These are phyloP conservation scores for Teratosphaeriaceae sp. DNA, from an alignment of 2,329 filamentous ascomycete species.

Conservation along the genomic window DNA sequence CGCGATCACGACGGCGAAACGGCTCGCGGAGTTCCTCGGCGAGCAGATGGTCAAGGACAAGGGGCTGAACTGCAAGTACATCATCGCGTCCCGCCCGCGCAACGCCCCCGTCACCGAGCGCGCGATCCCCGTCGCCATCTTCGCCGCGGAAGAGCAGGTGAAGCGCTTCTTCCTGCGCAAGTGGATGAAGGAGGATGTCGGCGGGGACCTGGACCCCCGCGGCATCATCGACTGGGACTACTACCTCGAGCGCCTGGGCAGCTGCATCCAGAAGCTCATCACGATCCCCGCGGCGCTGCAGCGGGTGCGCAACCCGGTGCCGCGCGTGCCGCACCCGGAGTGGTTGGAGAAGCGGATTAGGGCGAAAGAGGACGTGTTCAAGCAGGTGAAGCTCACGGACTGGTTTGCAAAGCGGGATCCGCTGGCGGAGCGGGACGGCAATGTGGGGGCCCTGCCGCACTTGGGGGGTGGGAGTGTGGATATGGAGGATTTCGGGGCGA, in stretches of 20 bases:
- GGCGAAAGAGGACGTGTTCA: constrained; percentile 92
- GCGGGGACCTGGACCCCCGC: constrained; percentile 75
- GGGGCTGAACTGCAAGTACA: constrained; percentile 98
- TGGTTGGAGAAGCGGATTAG: constrained; percentile 94
- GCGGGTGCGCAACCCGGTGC: constrained; percentile 90
- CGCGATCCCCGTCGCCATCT: constrained; percentile 92
- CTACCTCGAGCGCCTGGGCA: constrained; percentile 90
- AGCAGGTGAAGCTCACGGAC: constrained; percentile 98
- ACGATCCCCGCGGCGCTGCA: constrained; percentile 96
- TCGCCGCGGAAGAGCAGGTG: constrained; percentile 82
- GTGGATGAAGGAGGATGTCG: constrained; percentile 90
- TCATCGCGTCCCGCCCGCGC: constrained; percentile 82
- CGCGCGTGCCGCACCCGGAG: constrained; percentile 86
- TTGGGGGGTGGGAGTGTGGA: constrained; percentile 44
- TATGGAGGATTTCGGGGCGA: constrained; percentile 42
- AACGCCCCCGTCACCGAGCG: constrained; percentile 91
- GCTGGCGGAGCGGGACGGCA: constrained; percentile 64
- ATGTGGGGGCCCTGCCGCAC: constrained; percentile 51
- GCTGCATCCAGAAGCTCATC: constrained; percentile 97
- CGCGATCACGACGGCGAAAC: constrained; percentile 96
- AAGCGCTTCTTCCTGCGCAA: constrained; percentile 88
- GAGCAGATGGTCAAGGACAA: constrained; percentile 99
- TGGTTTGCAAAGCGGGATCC: constrained; percentile 71
- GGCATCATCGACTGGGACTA: constrained; percentile 94
- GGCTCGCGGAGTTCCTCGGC: constrained; percentile 89